Percentiles rank a stretch among this genome's conserved stretches.
Conservation (phyloP, 2,329 filamentous ascomycete genomes). For the Beauveria australis region DNA sequence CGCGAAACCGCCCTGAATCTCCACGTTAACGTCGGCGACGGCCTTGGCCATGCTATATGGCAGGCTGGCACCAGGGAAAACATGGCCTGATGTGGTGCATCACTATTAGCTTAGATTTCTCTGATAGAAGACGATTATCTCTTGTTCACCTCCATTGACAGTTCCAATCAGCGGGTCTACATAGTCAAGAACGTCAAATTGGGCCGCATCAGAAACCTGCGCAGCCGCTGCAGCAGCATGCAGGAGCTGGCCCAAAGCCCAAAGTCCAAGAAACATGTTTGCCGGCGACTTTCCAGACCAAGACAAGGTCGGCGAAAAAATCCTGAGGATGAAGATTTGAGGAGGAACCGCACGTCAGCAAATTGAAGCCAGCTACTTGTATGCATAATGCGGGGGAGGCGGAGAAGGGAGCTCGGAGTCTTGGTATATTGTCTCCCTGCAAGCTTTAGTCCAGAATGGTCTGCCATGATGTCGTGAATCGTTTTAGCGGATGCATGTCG, state of each 20-base stretch:
- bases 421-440: not conserved
- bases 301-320: not conserved
- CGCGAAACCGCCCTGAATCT: slow-evolving; percentile 20
- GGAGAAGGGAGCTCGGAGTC: too few species aligned
- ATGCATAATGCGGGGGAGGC: not conserved
- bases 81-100: slow-evolving; percentile 15
- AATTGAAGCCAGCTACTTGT: not conserved
- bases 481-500: not conserved
- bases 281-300: not conserved
- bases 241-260: not conserved
- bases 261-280: slow-evolving; percentile 1
- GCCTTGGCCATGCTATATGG: slow-evolving; percentile 24
- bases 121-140: not conserved
- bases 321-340: not conserved
- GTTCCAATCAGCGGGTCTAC: slow-evolving; percentile 22
- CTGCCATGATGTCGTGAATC: slow-evolving; percentile 6
- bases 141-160: slow-evolving; percentile 17
- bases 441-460: not conserved
- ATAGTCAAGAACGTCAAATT: slow-evolving; percentile 16
- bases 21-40: slow-evolving; percentile 20
- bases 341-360: not conserved
- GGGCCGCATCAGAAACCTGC: not conserved
- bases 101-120: not conserved
- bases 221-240: not conserved
- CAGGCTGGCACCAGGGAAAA: slow-evolving; percentile 21